Evolutionary conservation across 1,139 yeast genomes (phyloP), one percentile per base, ranked within the genome.

Genomic region (Fermentozyma sake): DNA sequence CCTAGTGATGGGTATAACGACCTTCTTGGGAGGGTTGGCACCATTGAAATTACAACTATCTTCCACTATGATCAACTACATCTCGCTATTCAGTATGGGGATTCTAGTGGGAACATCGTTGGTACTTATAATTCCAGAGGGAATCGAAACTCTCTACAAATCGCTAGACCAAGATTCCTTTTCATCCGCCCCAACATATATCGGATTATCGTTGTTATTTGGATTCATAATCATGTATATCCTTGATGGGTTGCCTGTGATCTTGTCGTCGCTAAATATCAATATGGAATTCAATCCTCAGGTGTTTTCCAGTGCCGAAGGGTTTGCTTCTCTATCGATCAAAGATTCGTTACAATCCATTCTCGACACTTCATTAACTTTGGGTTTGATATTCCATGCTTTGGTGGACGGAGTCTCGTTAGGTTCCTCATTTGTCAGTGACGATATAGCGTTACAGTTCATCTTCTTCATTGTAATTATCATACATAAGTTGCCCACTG

Each of bases 391-490:
- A 0, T 61, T 82, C 14, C 94, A 82, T 46, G 76, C 85, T 0
- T 44, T 76, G 4, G 75, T 84, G 2, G 94, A 82, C 43, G 94
- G 94, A 2, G 60, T 82, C n/a, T 78, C 87, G 0, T 58, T 82
- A 24, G 87, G 89, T 0, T 72, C 84, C 0, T 65, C 83, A 1
- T 65, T 74, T 24, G 57, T 71, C 17, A 49, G 74, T 2, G 61
- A 66, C 1, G 59, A 64, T 32, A 45, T 65, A 3, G 54, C 71
- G 2, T 52, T 81, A 17, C 69, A 68, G 23, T 40, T 72, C n/a
- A 44, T 77, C 12, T 66, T 79, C 35, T 72, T 73, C 38, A 31
- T 72, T 6, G 80, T 85, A 11, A 72, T 83, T 12, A 65, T 82
- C 34, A 50, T 81, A 16, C 94, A 82, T 59, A 82, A 82, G 48